A percentile compares a stretch with the other conserved stretches of the same genome.
Evolutionary conservation across 257 asterid species (phyloP).

Genomic region (Nicotiana benthamiana): DNA sequence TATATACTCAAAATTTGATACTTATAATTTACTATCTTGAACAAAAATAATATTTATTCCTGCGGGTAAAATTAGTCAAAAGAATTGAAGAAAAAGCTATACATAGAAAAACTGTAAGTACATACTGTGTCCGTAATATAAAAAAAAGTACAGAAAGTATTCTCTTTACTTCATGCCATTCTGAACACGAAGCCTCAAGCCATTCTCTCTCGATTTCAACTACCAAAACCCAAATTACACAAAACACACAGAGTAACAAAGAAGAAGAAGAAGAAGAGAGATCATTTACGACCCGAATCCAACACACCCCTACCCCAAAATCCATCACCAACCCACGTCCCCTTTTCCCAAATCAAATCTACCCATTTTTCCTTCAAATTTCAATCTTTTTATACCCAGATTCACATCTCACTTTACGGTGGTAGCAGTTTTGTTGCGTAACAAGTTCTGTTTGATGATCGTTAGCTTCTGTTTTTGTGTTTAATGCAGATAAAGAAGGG

Average conservation of each 20-base stretch:
- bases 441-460: not conserved
- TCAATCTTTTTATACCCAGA: not conserved
- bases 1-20: too few relatives aligned
- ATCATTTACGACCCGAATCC: not conserved
- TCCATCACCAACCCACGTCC: constrained; percentile 2
- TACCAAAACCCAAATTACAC: not conserved
- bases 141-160: not conserved
- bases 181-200: not conserved
- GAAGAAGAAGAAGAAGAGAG: not conserved
- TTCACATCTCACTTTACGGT: not conserved
- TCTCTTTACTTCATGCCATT: constrained; percentile 7
- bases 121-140: not conserved
- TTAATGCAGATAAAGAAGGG: constrained; percentile 9
- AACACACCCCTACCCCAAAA: not conserved
- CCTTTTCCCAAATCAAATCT: constrained; percentile 3
- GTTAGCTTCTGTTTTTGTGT: not conserved
- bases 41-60: too few relatives aligned
- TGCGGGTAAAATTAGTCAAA: too few relatives aligned
- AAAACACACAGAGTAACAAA: not conserved
- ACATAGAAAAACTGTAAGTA: not conserved
- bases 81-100: too few relatives aligned
- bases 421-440: not conserved
- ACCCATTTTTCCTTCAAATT: not conserved
- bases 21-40: too few relatives aligned
- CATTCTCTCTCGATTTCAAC: constrained; percentile 14